A percentile compares a stretch with the other conserved stretches of the same genome.
Conservation (phyloP, 805 yeast species). For the Komagataella kurtzmanii region DNA sequence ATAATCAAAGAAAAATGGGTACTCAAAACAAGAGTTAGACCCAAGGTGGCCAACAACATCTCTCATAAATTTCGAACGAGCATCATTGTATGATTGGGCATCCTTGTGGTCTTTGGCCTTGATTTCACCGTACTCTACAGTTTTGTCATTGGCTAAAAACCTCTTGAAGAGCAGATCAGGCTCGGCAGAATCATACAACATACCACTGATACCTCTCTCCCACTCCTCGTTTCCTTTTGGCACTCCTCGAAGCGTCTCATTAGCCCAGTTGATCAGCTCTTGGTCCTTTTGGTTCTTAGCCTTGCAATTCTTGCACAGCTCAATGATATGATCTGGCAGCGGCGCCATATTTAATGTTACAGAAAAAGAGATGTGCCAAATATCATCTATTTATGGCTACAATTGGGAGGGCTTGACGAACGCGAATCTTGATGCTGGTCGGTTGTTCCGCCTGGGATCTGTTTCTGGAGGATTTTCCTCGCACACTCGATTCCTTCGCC, state of each 20-base stretch:
- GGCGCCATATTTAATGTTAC: background rate
- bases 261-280: constrained; percentile 9
- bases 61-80: constrained; percentile 22
- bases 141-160: constrained; percentile 19
- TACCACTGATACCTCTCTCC: constrained; percentile 41
- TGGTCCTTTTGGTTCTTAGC: constrained; percentile 1
- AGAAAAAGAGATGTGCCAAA: background rate
- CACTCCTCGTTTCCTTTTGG: constrained; percentile 19
- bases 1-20: constrained; percentile 52
- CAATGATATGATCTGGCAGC: background rate
- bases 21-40: constrained; percentile 29
- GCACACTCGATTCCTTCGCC: background rate
- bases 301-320: background rate
- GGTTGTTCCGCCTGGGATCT: background rate
- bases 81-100: constrained; percentile 17
- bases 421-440: background rate
- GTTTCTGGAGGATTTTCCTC: background rate
- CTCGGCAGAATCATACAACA: constrained; percentile 24
- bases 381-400: background rate
- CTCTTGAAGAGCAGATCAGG: constrained; percentile 15
- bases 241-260: constrained; percentile 6
- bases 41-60: constrained; percentile 36
- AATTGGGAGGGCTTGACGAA: background rate
- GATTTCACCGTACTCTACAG: constrained; percentile 19
- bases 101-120: constrained; percentile 20